Evolutionary conservation across 257 asterid species (phyloP).

Genomic region (Paraleonurus japonicus): DNA sequence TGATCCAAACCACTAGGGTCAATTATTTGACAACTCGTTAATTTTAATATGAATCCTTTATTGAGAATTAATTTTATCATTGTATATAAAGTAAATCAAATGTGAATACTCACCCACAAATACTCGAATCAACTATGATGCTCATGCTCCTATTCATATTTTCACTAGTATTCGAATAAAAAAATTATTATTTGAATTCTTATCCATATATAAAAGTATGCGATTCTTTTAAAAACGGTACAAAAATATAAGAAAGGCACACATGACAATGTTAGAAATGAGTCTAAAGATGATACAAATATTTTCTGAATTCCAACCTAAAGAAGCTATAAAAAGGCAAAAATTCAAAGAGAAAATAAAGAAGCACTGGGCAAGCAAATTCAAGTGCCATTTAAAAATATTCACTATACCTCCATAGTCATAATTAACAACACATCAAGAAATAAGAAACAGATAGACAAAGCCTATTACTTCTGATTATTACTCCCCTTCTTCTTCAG

Average conservation of each 20-base stretch:
- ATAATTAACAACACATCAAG: not conserved
- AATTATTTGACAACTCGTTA: no score
- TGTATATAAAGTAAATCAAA: no score
- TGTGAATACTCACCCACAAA: no score
- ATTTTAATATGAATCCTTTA: no score
- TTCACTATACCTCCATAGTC: constrained; percentile 37
- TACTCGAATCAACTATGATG: no score
- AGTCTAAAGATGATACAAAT: constrained; percentile 31
- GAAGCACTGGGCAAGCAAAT: constrained; percentile 29
- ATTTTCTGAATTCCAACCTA: constrained; percentile 13
- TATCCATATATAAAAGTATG: not conserved
- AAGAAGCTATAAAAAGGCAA: constrained; percentile 21
- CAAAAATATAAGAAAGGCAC: not conserved
- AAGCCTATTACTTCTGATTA: constrained; percentile 44
- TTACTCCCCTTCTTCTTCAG: constrained; percentile 65
- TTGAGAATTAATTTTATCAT: no score
- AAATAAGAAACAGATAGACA: not conserved
- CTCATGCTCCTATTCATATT: no score
- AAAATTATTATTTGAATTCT: not conserved
- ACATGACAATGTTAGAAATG: constrained; percentile 23
- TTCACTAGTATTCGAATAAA: no score
- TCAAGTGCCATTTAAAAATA: constrained; percentile 31
- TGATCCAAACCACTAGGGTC: no score
- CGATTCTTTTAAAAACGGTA: not conserved
- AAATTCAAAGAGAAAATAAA: constrained; percentile 13